Conservation (phyloP, 352 stramenopile genomes). For the Pythium angustatum region DNA sequence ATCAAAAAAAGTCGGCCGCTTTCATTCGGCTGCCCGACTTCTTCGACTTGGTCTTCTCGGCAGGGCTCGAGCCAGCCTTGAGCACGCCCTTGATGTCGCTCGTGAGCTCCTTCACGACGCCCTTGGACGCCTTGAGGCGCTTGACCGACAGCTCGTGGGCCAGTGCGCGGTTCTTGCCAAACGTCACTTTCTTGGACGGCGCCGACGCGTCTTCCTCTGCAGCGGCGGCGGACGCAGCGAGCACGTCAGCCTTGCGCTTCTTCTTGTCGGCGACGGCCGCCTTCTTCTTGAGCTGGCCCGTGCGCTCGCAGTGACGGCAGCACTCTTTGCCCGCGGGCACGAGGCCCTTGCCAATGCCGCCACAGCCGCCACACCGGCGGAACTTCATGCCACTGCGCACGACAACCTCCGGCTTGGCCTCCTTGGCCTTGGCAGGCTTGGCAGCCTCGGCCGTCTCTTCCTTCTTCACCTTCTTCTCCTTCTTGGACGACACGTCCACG, state of each 20-base stretch:
- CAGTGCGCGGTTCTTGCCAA: conserved; percentile 84
- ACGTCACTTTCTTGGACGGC: conserved; percentile 77
- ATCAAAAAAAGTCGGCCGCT: conserved; percentile 74
- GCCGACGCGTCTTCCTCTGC: conserved; percentile 35
- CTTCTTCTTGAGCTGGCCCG: conserved; percentile 63
- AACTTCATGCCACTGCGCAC: conserved; percentile 75
- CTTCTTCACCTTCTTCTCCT: conserved; percentile 31
- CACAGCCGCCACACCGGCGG: conserved; percentile 63
- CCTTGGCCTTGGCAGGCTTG: neutral
- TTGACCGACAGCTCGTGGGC: conserved; percentile 81
- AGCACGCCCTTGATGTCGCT: conserved; percentile 75
- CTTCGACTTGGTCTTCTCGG: conserved; percentile 33
- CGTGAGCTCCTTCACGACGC: conserved; percentile 46
- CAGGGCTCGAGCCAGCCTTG: conserved; percentile 42
- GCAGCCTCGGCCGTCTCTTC: conserved; percentile 10
- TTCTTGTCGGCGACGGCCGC: conserved; percentile 48
- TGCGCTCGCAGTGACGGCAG: conserved; percentile 77
- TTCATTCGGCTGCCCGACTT: conserved; percentile 55
- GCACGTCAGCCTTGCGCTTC: conserved; percentile 52
- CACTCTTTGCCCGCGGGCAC: conserved; percentile 58
- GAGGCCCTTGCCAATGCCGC: conserved; percentile 75
- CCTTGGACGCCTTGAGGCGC: conserved; percentile 73
- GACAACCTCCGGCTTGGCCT: conserved; percentile 33
- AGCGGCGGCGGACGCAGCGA: conserved; percentile 38
- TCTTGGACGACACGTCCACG: conserved; percentile 17